Evolutionary conservation across 2,329 filamentous ascomycete genomes (phyloP).

Genomic region (Tolypocladium ophioglossoides): DNA sequence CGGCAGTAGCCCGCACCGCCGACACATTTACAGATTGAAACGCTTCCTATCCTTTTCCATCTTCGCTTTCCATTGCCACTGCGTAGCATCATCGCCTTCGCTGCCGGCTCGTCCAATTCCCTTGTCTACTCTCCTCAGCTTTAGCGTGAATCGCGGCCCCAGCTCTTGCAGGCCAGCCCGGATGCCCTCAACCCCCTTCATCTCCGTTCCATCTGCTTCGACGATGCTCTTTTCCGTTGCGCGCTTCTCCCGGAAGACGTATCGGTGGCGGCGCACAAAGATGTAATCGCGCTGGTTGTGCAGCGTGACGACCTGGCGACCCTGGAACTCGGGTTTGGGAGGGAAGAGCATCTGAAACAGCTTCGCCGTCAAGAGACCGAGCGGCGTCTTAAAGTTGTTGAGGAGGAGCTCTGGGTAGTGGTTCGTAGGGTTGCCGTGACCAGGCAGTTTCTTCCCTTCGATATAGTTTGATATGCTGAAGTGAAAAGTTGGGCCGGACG

Average conservation of each 20-base stretch:
- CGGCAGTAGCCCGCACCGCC: not conserved
- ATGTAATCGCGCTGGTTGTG: constrained; percentile 97
- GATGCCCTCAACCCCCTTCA: constrained; percentile 78
- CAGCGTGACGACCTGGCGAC: constrained; percentile 80
- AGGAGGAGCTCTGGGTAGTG: constrained; percentile 85
- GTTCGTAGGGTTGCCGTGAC: constrained; percentile 78
- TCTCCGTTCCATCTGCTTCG: constrained; percentile 68
- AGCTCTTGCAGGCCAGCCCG: constrained; percentile 83
- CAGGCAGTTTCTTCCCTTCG: constrained; percentile 75
- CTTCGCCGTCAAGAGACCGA: constrained; percentile 79
- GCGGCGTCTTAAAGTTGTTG: constrained; percentile 89
- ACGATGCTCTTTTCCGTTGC: constrained; percentile 79
- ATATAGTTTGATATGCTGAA: constrained; percentile 88
- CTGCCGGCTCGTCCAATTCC: constrained; percentile 64
- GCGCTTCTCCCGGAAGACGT: constrained; percentile 84
- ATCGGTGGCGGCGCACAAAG: constrained; percentile 82
- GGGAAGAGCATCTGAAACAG: constrained; percentile 58
- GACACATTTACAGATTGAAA: constrained; percentile 65
- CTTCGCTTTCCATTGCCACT: constrained; percentile 94
- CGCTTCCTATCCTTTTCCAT: constrained; percentile 92
- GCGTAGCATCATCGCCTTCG: constrained; percentile 62
- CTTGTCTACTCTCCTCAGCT: constrained; percentile 83
- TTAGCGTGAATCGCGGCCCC: constrained; percentile 65
- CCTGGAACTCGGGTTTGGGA: constrained; percentile 69
- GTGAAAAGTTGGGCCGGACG: constrained; percentile 81